A percentile compares a stretch with the other conserved stretches of the same genome.
Evolutionary conservation across 2,329 filamentous ascomycete genomes (phyloP).

Genomic region (Paramyrothecium roridum): DNA sequence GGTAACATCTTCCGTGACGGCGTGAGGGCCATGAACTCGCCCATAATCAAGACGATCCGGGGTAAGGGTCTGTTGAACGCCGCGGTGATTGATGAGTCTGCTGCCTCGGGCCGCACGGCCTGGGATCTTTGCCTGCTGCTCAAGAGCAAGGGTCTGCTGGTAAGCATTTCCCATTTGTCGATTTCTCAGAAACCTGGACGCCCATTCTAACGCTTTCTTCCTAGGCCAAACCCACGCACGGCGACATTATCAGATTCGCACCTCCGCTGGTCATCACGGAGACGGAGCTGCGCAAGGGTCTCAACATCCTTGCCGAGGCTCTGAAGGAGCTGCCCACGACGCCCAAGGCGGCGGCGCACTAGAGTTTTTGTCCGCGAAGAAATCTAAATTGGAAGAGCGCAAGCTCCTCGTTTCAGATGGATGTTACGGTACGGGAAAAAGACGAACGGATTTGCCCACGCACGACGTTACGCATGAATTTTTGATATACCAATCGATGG

Average conservation of each 20-base stretch:
- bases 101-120: conserved; percentile 79
- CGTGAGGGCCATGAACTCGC: conserved; percentile 69
- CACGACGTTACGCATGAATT: neutral
- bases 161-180: conserved; percentile 41
- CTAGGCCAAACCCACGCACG: conserved; percentile 95
- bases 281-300: conserved; percentile 72
- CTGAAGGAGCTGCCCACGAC: conserved; percentile 72
- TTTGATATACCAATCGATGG: neutral
- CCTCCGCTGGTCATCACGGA: conserved; percentile 94
- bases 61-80: conserved; percentile 95
- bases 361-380: conserved; percentile 6
- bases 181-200: no score
- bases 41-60: conserved; percentile 77
- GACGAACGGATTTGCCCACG: neutral
- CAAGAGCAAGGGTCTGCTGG: conserved; percentile 91
- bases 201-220: neutral
- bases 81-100: conserved; percentile 88
- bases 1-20: conserved; percentile 82
- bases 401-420: conserved; percentile 10
- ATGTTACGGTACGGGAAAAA: conserved; percentile 5
- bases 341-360: conserved; percentile 35
- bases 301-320: conserved; percentile 78
- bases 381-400: conserved; percentile 12
- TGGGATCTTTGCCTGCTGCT: conserved; percentile 97
- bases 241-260: conserved; percentile 98